Base-by-base conservation (phyloP, 495 filamentous ascomycete species). In the Hypoxylon lenormandii region DNA sequence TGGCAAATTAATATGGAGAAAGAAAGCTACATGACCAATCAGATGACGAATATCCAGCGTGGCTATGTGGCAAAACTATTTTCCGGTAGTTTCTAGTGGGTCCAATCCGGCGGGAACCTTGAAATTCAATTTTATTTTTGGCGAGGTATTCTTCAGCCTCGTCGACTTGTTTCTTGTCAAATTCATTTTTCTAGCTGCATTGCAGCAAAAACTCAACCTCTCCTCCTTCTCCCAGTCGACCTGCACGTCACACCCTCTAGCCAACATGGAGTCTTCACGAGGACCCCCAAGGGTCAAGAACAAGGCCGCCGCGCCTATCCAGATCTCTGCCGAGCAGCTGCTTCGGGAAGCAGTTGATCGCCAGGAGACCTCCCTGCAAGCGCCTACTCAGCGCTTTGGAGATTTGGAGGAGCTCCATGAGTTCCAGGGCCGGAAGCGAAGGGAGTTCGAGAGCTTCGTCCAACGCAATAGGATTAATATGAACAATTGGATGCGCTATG, bases 401-500 rank as follows among this genome's bases (percentile, higher is more conserved):
- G 95, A 98, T 74, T 87, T 98, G 73, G 95, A 98, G 83, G 95
- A 98, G 83, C 86, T 98, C 40, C 94, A 98, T 82, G 95, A 98
- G 78, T 97, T 91, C 80, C 95, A 98, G 73, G 94, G 93, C 52
- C 87, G 95, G 54, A 97, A 97, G 80, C 83, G 95, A 69, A 96
- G 93, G 78, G 95, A 97, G 73, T 98, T 96, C 73, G 95, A 98
- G 78, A 91, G 97, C 84, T 98, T 97, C 91, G 92, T 97, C 50
- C 90, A 92, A 60, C 91, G 96, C 52, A 97, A 98, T 74, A 81
- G 94, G 70, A 85, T 98, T 73, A 97, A 97, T 68, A 93, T 97
- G 85, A 95, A 95, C 79, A 98, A 98, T 77, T 98, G 95, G 95
- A 93, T 96, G 88, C 90, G 92, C 68, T 98, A 98, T 83, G 95